Evolutionary conservation across 2,329 filamentous ascomycete species (phyloP), one percentile per base, ranked within the genome.

Genomic region (Dissoconium aciculare): DNA sequence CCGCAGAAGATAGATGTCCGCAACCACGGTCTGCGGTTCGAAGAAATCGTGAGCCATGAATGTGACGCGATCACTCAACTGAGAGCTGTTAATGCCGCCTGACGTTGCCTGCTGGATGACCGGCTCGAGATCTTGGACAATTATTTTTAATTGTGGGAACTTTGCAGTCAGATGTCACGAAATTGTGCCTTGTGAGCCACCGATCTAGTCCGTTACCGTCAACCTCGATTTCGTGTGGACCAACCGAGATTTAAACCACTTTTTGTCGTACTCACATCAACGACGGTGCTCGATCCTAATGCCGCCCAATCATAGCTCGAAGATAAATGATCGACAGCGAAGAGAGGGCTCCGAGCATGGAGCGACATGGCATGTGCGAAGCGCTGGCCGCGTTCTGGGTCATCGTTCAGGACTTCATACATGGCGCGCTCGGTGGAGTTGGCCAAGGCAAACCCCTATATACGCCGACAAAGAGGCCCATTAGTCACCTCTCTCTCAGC

Each of bases 1-100:
- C 10, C 42, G 31, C 21, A 47, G 36, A 15, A 46, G 38, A 26
- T 46, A 47, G 15, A 52, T 36, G 31, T 53, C 46, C 9, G 52
- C 52, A n/a, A 28, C 33, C 16, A 49, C 38, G 2, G 46, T 43
- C 28, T 53, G 42, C 5, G 38, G 30, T 2, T 42, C 35, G 42
- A 51, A 52, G 36, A 52, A 49, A 28, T 44, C 35, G 29, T 44
- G 36, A 6, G 24, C 23, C 36, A 35, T 38, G 30, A 35, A 35
- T 11, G 21, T 16, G 28, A 38, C 19, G 9, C 36, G 30, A 15
- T 17, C 15, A 33, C 30, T 5, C 16, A 15, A n/a, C n/a, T n/a
- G n/a, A n/a, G n/a, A n/a, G n/a, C n/a, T n/a, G n/a, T n/a, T n/a
- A n/a, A n/a, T n/a, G n/a, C n/a, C n/a, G n/a, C n/a, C n/a, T n/a